Evolutionary conservation across 495 filamentous ascomycete genomes (phyloP), one percentile per base, ranked within the genome.

Genomic region (Pseudoneurospora amorphoporcata): DNA sequence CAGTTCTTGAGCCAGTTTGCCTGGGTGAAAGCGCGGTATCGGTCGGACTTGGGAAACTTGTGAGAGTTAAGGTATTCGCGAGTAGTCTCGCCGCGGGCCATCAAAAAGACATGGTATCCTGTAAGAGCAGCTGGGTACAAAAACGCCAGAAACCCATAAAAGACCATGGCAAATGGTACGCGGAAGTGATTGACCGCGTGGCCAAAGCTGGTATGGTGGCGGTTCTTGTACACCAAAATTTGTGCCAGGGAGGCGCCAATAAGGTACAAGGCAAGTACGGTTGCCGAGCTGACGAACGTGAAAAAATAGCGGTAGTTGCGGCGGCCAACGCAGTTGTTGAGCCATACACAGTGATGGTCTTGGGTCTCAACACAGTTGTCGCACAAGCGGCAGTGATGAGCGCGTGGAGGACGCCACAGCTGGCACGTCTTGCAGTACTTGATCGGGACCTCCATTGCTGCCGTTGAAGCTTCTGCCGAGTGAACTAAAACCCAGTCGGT

Each of bases 241-340:
- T 98, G 96, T 9, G 90, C 89, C 37, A 97, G 84, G 65, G 88
- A 92, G 8, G 92, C 90, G 19, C 87, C 92, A 35, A 92, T 83
- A 68, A 98, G 85, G 76, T 91, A 94, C 19, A 95, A 77, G 0
- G 88, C 88, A 3, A 98, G 85, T n/a, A 97, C 72, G 2, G 92
- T 93, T 14, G 86, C 89, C 23, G 88, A 87, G 75, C 86, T 88
- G 74, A 98, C 87, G 81, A 98, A 99, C 23, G 91, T 87, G 77
- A 98, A 97, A 81, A 99, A 99, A 77, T 95, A 99, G 69, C 96
- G 94, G 81, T 99, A 99, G 81, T 99, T 99, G 71, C 95, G 92
- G 41, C 96, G 92, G 7, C 95, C 95, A 61, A 99, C 91, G 81
- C 95, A 99, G 80, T 98, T 99, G 82, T 99, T 99, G 69, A 99